Evolutionary conservation across 805 yeast species (phyloP), one percentile per base, ranked within the genome.

Genomic region (Cyberlindnera japonica): DNA sequence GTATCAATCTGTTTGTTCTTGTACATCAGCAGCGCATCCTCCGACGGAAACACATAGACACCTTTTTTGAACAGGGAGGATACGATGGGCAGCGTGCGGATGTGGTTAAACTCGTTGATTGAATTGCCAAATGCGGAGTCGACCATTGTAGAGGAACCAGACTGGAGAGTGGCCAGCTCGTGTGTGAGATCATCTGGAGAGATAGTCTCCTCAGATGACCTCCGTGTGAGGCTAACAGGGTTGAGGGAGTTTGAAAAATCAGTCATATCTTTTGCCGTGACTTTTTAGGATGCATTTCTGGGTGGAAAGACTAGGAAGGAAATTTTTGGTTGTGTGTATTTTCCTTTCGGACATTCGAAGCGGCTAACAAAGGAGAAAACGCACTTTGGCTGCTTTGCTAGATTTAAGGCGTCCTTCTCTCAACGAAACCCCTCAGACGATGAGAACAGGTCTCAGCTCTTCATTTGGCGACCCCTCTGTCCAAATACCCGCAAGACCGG

Each of bases 41-140:
- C 64, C 24, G 67, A 62, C 3, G 71, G 63, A 47, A 66, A 66
- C n/a, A 63, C 57, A 39, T 48, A 63, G 31, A 63, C 47, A 1
- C 72, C 72, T 34, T 62, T 63, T 20, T 62, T 59, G 30, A 67
- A 49, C 15, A 64, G 23, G 4, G 60, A 47, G 2, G 67, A 58
- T 0, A 58, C 57, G 13, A 67, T 54, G 0, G 66, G 68, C 23
- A 66, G 39, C 3, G 55, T 49, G 29, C 72, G 51, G 13, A 55
- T 37, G 17, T 41, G 43, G 42, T 52, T 53, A 39, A 50, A 56
- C 33, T 54, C 61, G 14, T 40, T 16, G 14, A 51, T 38, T 3
- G 51, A 37, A 18, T 47, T 50, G 3, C 59, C 59, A 21, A 54
- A 35, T 1, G 55, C 47, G 12, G 49, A 23, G 21, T 56, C 59